Conservation (phyloP, 2,329 filamentous ascomycete genomes). For the Myriosclerotinia scirpicola region DNA sequence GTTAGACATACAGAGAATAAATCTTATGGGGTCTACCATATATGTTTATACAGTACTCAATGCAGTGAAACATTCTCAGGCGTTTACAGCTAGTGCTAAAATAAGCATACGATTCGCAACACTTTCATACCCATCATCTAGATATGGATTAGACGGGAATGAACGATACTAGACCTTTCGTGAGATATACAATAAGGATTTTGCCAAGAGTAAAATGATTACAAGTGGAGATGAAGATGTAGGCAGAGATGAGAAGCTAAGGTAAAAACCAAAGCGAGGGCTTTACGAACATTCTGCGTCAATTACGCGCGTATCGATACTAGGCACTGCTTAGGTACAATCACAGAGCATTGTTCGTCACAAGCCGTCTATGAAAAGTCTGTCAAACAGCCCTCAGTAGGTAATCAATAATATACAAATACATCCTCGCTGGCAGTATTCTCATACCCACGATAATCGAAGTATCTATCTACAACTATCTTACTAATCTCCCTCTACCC, state of each 20-base stretch:
- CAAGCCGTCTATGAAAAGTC: too few relatives aligned
- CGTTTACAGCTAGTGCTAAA: background rate
- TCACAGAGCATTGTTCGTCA: too few relatives aligned
- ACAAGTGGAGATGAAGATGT: background rate
- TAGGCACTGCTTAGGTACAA: too few relatives aligned
- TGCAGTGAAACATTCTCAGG: background rate
- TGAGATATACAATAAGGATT: background rate
- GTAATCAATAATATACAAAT: slow-evolving; percentile 10
- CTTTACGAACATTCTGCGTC: background rate
- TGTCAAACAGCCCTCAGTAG: background rate
- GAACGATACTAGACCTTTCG: background rate
- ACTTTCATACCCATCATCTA: background rate
- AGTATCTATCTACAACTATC: slow-evolving; percentile 16
- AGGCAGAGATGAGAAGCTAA: too few relatives aligned
- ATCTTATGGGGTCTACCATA: background rate
- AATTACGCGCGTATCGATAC: background rate
- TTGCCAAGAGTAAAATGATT: background rate
- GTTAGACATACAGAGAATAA: slow-evolving; percentile 1
- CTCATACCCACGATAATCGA: background rate
- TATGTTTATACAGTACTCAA: too few relatives aligned
- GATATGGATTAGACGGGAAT: background rate
- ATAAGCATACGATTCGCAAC: background rate
- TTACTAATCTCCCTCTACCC: background rate
- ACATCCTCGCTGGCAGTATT: background rate
- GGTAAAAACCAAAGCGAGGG: too few relatives aligned